Percentiles rank a stretch among this genome's conserved stretches.
phyloP scores from a whole-genome alignment of 176 grass and related monocot species.

The Avena insularis region DNA sequence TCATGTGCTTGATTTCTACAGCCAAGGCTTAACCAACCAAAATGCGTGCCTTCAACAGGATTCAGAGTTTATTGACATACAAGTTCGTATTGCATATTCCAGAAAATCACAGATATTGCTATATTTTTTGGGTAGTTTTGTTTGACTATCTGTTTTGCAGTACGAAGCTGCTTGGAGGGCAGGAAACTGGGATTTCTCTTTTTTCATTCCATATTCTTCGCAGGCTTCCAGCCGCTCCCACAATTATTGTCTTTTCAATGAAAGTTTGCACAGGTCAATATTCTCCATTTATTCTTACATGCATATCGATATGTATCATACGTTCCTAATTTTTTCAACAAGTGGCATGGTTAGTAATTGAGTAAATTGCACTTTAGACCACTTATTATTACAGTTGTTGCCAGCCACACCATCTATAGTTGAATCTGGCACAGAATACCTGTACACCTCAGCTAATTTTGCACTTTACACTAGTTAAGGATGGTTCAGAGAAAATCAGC shows the following conservation, averaged over 20 bases:
- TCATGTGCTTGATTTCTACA: constrained; percentile 91
- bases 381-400: background rate
- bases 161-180: constrained; percentile 97
- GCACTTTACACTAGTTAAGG: background rate
- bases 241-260: constrained; percentile 71
- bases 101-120: constrained; percentile 18
- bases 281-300: constrained; percentile 39
- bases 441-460: background rate
- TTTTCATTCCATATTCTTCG: constrained; percentile 57
- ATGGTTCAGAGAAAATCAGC: background rate
- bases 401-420: background rate
- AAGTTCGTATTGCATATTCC: constrained; percentile 55
- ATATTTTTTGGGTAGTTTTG: constrained; percentile 20
- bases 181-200: constrained; percentile 99
- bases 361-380: background rate
- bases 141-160: constrained; percentile 48
- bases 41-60: constrained; percentile 70
- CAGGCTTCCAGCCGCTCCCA: constrained; percentile 42
- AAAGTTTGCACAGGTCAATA: constrained; percentile 85
- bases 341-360: background rate
- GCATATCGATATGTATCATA: background rate
- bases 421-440: background rate
- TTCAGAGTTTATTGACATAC: constrained; percentile 87
- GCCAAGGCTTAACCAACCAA: constrained; percentile 79
- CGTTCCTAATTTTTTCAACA: background rate